Evolutionary conservation across 768 basidiomycete species (phyloP), one percentile per base, ranked within the genome.

Genomic region (Boletus rufocinnamomeus): DNA sequence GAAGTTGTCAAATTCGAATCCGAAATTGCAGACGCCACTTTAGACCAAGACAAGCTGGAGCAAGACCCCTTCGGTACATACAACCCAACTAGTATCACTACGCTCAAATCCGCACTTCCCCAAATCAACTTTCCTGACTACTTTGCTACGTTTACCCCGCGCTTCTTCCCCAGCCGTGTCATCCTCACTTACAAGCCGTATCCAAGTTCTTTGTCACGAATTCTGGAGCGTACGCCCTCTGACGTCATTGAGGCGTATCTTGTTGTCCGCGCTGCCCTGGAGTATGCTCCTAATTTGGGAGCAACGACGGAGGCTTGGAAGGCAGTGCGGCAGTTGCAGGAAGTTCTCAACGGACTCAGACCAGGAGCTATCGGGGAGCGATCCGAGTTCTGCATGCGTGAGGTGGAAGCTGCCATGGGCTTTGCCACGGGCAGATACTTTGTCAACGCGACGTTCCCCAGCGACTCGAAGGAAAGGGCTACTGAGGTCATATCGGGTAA

Each of bases 381-480:
- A 25, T 82, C 86, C 27, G 91, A 96, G 65, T 88, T 87, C 63
- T 98, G 96, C 68, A 80, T 94, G 52, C 80, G 78, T 2, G 78
- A 79, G 62, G 85, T 95, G 1, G 89, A 94, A 64, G 69, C 75
- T 41, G 82, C 82, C 2, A 80, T 96, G 56, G 96, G 96, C n/a
- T 95, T 92, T 71, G 89, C 93, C 7, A 83, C 89, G 32, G 95
- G 96, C 2, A 81, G 91, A 62, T 92, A 89, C 72, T 98, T 95
- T 68, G 93, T 95, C 52, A 84, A 91, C 52, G 82, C 86, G 70
- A 89, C 89, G 0, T 95, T 95, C 67, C 83, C 81, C 11, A 86
- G 88, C 21, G 80, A 91, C 51, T 92, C 91, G 25, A 90, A 84
- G 71, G 81, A 81, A 64, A 91, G 90, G 68, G 93, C 87, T 14